Conservation (phyloP, 2,329 filamentous ascomycete species). For the Podosphaera aphanis region DNA sequence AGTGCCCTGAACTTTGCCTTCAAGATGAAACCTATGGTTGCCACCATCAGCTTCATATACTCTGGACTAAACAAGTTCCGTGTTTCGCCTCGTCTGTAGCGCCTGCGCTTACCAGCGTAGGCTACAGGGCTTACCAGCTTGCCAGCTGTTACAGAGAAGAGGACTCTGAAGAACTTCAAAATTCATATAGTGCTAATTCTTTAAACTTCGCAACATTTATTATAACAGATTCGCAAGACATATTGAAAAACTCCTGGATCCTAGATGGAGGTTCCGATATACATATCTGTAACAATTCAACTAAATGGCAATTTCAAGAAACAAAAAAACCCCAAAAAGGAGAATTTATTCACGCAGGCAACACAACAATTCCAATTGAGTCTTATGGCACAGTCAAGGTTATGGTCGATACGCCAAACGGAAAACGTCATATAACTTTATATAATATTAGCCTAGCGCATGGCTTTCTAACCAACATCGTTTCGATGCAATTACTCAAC, state of each 20-base stretch:
- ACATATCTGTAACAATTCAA: not conserved
- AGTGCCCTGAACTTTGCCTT: no score
- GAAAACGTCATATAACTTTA: not conserved
- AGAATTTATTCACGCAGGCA: not conserved
- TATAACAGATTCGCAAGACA: not conserved
- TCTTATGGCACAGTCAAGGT: not conserved
- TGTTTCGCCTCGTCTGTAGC: no score
- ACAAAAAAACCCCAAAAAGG: not conserved
- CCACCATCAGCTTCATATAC: no score
- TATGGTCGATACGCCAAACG: not conserved
- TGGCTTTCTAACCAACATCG: slow-evolving; percentile 1
- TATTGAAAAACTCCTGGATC: not conserved
- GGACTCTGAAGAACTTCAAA: not conserved
- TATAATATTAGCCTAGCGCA: not conserved
- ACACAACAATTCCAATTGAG: not conserved
- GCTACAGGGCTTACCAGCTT: no score
- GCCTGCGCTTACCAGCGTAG: no score
- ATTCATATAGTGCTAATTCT: not conserved
- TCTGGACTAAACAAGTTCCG: no score
- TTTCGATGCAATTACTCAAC: slow-evolving; percentile 1
- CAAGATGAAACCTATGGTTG: no score
- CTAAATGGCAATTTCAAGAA: not conserved
- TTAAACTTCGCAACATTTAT: not conserved
- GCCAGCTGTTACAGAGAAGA: no score
- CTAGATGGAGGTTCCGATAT: not conserved